Evolutionary conservation across 2,329 filamentous ascomycete genomes (phyloP).

Genomic region (Metarhizium anisopliae): DNA sequence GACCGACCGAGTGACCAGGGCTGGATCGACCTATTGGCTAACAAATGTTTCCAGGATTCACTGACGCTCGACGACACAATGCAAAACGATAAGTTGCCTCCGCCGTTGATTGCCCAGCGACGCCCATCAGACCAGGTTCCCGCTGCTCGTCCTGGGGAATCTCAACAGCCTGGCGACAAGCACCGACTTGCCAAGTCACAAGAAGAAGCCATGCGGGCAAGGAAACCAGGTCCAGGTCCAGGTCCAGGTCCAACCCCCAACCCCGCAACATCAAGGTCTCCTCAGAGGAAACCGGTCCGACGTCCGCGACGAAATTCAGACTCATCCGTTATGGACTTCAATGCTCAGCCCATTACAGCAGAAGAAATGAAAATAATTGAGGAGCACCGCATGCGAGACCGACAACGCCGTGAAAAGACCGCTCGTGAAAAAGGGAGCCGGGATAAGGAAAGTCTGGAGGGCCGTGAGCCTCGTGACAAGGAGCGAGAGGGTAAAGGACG

Average conservation of each 20-base stretch:
- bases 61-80: constrained; percentile 56
- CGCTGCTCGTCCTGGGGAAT: constrained; percentile 27
- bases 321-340: constrained; percentile 57
- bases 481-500: constrained; percentile 28
- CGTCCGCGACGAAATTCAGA: constrained; percentile 70
- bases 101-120: constrained; percentile 29
- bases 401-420: constrained; percentile 14
- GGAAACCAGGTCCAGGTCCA: constrained; percentile 25
- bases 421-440: not conserved
- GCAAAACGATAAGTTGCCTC: constrained; percentile 22
- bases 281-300: constrained; percentile 25
- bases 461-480: constrained; percentile 37
- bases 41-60: constrained; percentile 44
- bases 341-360: constrained; percentile 49
- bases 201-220: constrained; percentile 52
- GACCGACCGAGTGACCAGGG: not conserved
- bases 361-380: constrained; percentile 35
- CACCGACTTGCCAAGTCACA: constrained; percentile 59
- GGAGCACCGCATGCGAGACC: constrained; percentile 18
- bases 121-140: constrained; percentile 22
- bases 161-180: constrained; percentile 28
- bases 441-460: constrained; percentile 12
- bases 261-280: constrained; percentile 26
- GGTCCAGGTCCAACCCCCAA: constrained; percentile 22
- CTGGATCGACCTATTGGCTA: not conserved